These are phyloP conservation scores for Solanum chacoense DNA, from an alignment of 305 asterid genomes.

Conservation along the genomic window DNA sequence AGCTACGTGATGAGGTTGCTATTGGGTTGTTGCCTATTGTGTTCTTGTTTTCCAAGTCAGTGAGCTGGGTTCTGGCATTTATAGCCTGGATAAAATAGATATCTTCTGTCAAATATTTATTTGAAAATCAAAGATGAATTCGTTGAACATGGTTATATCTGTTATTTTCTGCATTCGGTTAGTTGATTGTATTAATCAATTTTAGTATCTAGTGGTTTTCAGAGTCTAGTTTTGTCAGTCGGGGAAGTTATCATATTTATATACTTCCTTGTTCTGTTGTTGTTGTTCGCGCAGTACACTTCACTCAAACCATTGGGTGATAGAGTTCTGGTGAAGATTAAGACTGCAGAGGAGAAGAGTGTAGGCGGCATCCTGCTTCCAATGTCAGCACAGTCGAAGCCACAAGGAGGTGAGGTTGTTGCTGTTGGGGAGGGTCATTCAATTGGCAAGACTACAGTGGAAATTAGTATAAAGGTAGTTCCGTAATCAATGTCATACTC, in stretches of 20 bases:
- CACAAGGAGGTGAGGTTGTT: conserved; percentile 93
- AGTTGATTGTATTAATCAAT: neutral
- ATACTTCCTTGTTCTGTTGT: neutral
- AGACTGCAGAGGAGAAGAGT: conserved; percentile 70
- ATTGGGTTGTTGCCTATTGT: neutral
- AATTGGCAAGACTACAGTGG: conserved; percentile 65
- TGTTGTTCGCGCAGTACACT: conserved; percentile 46
- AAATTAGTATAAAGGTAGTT: conserved; percentile 50
- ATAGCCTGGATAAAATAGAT: neutral
- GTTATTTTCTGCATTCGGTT: neutral
- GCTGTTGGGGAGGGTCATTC: conserved; percentile 90
- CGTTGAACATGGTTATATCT: neutral
- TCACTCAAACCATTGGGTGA: conserved; percentile 88
- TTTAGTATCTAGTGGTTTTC: neutral
- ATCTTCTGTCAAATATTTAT: neutral
- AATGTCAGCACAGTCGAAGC: conserved; percentile 49
- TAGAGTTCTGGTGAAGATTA: conserved; percentile 71
- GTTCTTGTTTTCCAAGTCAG: neutral
- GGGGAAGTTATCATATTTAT: neutral
- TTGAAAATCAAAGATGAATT: neutral
- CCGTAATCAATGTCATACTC: neutral
- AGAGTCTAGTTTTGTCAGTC: neutral
- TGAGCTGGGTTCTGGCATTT: neutral
- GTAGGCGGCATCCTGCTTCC: conserved; percentile 80
- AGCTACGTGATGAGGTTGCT: neutral